Conservation (phyloP, 2,329 filamentous ascomycete species). For the Trematosphaeria pertusa region DNA sequence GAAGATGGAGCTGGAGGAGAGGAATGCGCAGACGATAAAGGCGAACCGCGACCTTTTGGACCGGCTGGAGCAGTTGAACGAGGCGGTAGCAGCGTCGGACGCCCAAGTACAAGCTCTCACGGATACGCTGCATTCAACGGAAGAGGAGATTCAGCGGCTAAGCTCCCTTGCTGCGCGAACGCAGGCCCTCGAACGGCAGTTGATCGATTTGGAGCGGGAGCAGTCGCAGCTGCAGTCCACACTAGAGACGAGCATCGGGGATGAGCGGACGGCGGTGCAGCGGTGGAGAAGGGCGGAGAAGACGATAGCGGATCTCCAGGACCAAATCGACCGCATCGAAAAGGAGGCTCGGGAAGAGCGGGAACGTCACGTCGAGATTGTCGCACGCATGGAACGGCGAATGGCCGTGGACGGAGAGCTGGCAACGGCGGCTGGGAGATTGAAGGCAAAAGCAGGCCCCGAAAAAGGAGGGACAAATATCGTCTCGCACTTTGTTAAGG, state of each 20-base stretch:
- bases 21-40: constrained; percentile 79
- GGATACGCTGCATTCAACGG: constrained; percentile 76
- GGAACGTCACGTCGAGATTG: constrained; percentile 79
- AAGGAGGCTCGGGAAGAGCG: constrained; percentile 80
- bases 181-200: constrained; percentile 78
- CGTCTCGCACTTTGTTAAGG: constrained; percentile 95
- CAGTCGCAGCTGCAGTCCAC: constrained; percentile 75
- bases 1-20: constrained; percentile 72
- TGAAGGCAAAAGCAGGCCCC: constrained; percentile 73
- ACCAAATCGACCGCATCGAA: constrained; percentile 89
- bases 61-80: constrained; percentile 85
- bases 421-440: constrained; percentile 76
- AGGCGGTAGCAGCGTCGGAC: constrained; percentile 79
- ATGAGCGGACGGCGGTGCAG: constrained; percentile 78
- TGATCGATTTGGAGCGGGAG: constrained; percentile 80
- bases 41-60: constrained; percentile 84
- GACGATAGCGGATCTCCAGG: constrained; percentile 78
- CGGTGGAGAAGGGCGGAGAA: constrained; percentile 87
- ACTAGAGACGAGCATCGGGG: constrained; percentile 71
- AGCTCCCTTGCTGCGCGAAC: constrained; percentile 77
- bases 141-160: constrained; percentile 77
- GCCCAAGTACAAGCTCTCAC: constrained; percentile 78
- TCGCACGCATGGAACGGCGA: constrained; percentile 83
- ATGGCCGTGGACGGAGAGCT: constrained; percentile 83
- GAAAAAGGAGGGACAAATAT: constrained; percentile 70